Percentiles rank a stretch among this genome's conserved stretches.
phyloP scores from a whole-genome alignment of 192 early-diverging fungal species.

The Coemansia sp. region DNA sequence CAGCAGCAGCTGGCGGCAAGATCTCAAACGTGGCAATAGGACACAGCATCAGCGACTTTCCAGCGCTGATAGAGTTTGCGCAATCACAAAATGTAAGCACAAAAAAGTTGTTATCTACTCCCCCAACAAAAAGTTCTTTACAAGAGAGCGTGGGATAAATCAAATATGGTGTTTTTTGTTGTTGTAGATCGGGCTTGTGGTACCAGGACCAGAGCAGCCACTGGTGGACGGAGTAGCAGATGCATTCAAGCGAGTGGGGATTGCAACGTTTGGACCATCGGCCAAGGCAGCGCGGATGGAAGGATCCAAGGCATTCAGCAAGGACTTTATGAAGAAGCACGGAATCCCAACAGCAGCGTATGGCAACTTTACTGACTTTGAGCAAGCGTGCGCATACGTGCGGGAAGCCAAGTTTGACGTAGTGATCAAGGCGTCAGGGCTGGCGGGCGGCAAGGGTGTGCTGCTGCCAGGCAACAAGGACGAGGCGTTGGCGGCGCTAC shows the following conservation, averaged over 20 bases:
- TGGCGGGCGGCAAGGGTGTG: conserved; percentile 98
- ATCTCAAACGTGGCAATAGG: conserved; percentile 82
- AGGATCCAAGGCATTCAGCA: conserved; percentile 98
- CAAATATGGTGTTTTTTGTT: background rate
- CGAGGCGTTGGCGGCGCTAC: conserved; percentile 85
- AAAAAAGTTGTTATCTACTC: conserved; percentile 1
- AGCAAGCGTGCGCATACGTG: conserved; percentile 71
- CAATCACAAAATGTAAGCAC: conserved; percentile 69
- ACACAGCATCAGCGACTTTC: conserved; percentile 66
- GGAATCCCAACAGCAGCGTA: conserved; percentile 95
- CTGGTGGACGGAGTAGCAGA: conserved; percentile 89
- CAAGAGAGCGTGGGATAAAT: background rate
- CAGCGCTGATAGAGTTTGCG: conserved; percentile 78
- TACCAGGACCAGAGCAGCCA: conserved; percentile 97
- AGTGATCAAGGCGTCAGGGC: conserved; percentile 96
- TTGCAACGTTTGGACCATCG: conserved; percentile 90
- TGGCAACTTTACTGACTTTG: conserved; percentile 82
- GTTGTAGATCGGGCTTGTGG: conserved; percentile 64
- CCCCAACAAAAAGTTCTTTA: background rate
- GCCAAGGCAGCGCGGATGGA: conserved; percentile 88
- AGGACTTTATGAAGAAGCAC: conserved; percentile 98
- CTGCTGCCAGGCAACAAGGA: conserved; percentile 83
- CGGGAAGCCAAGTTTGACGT: conserved; percentile 63
- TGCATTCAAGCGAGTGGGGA: conserved; percentile 77
- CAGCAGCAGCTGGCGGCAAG: conserved; percentile 70